Percentiles rank a stretch among this genome's conserved stretches.
These are phyloP conservation scores for Picea sitchensis DNA, from an alignment of 75 land plant genomes.

Conservation along the genomic window DNA sequence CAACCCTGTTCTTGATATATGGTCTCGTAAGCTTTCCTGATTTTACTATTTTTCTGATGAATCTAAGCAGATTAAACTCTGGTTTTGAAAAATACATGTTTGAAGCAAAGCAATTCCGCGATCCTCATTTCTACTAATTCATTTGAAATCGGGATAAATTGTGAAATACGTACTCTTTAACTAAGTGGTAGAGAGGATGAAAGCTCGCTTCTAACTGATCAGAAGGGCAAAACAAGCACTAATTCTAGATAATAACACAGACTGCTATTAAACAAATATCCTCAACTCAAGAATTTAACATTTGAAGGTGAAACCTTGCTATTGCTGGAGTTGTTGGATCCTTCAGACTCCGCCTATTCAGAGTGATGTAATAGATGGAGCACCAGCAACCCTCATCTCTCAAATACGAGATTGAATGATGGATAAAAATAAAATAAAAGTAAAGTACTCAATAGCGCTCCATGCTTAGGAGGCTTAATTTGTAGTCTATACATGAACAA, in stretches of 20 bases:
- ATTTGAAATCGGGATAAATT: background rate
- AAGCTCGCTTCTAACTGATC: background rate
- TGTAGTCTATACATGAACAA: conserved; percentile 2
- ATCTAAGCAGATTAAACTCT: too few species aligned
- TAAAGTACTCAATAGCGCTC: background rate
- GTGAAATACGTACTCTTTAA: background rate
- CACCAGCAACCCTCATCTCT: background rate
- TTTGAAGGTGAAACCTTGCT: background rate
- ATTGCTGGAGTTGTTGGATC: too few species aligned
- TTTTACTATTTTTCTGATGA: too few species aligned
- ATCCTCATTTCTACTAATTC: too few species aligned
- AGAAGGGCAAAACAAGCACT: too few species aligned
- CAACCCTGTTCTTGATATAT: too few species aligned
- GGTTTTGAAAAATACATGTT: too few species aligned
- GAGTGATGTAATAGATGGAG: background rate
- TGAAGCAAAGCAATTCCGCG: too few species aligned
- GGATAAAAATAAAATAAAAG: background rate
- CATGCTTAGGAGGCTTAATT: background rate
- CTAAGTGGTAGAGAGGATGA: background rate
- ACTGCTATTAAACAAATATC: background rate
- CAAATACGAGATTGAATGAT: background rate
- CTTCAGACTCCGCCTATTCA: too few species aligned
- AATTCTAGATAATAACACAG: background rate
- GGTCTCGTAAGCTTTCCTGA: too few species aligned
- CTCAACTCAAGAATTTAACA: background rate